Evolutionary conservation across 768 basidiomycete genomes (phyloP).

Genomic region (Terana coerulea): DNA sequence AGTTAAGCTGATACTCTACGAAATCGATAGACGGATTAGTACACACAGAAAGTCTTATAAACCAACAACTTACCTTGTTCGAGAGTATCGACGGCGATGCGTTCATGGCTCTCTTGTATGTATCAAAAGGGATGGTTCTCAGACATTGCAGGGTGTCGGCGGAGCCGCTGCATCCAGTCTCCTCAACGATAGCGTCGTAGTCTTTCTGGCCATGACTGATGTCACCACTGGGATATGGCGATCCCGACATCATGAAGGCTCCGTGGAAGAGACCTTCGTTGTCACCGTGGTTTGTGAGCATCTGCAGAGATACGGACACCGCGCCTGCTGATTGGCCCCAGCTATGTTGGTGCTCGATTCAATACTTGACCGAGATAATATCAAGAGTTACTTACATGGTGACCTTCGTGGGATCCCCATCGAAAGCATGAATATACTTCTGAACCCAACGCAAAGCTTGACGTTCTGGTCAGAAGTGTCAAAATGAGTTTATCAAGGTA

Average conservation of each 20-base stretch:
- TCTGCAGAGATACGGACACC: conserved; percentile 28
- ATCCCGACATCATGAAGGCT: conserved; percentile 35
- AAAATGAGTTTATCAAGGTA: background rate
- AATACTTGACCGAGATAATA: background rate
- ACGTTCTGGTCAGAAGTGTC: conserved; percentile 3
- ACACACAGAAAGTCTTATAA: background rate
- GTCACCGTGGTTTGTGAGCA: conserved; percentile 19
- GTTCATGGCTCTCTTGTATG: conserved; percentile 31
- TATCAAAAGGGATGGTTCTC: conserved; percentile 31
- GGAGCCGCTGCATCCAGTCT: conserved; percentile 32
- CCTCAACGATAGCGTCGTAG: conserved; percentile 40
- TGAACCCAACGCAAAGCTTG: conserved; percentile 14
- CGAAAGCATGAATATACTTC: conserved; percentile 9
- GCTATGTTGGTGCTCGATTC: conserved; percentile 5
- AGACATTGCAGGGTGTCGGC: conserved; percentile 42
- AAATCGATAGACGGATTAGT: background rate
- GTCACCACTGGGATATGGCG: conserved; percentile 12
- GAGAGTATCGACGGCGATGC: conserved; percentile 27
- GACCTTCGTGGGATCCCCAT: conserved; percentile 11
- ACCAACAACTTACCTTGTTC: conserved; percentile 6
- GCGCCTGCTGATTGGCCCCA: conserved; percentile 39
- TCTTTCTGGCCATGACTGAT: conserved; percentile 25
- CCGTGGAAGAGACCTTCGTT: conserved; percentile 25
- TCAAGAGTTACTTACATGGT: background rate
- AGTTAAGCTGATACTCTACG: conserved; percentile 23